Conservation (phyloP, 768 basidiomycete genomes). For the Termitomyces heimii region DNA sequence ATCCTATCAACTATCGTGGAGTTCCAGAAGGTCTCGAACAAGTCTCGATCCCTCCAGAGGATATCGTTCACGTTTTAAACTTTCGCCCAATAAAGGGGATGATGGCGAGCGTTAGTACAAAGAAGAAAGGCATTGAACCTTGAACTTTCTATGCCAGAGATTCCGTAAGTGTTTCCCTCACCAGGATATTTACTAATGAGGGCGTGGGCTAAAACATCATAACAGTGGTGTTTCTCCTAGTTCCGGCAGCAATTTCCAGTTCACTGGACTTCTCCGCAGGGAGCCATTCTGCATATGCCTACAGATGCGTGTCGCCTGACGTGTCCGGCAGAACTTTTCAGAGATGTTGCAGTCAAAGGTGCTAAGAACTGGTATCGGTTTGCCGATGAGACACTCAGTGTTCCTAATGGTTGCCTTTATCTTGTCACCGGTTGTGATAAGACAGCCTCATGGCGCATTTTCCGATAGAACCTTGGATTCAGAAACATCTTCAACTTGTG, state of each 20-base stretch:
- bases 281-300: slow-evolving; percentile 11
- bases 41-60: slow-evolving; percentile 7
- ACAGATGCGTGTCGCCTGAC: slow-evolving; percentile 9
- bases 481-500: slow-evolving; percentile 7
- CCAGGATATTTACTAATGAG: not conserved
- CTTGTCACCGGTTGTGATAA: slow-evolving; percentile 18
- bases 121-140: slow-evolving; percentile 1
- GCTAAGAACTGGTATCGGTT: slow-evolving; percentile 13
- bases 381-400: slow-evolving; percentile 6
- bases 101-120: slow-evolving; percentile 6
- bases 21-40: slow-evolving; percentile 12
- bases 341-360: slow-evolving; percentile 1
- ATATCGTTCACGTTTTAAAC: slow-evolving; percentile 9
- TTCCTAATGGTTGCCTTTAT: slow-evolving; percentile 15
- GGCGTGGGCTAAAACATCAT: not conserved
- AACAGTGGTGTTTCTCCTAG: slow-evolving; percentile 3
- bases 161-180: slow-evolving; percentile 1
- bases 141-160: slow-evolving; percentile 5
- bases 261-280: slow-evolving; percentile 11
- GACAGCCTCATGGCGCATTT: slow-evolving; percentile 10
- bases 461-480: slow-evolving; percentile 6
- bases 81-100: slow-evolving; percentile 4
- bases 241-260: slow-evolving; percentile 4
- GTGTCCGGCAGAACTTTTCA: slow-evolving; percentile 9
- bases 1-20: slow-evolving; percentile 14